Percentiles rank a stretch among this genome's conserved stretches.
phyloP scores from a whole-genome alignment of 371 early-diverging fungal genomes.

The Mortierella sp. region DNA sequence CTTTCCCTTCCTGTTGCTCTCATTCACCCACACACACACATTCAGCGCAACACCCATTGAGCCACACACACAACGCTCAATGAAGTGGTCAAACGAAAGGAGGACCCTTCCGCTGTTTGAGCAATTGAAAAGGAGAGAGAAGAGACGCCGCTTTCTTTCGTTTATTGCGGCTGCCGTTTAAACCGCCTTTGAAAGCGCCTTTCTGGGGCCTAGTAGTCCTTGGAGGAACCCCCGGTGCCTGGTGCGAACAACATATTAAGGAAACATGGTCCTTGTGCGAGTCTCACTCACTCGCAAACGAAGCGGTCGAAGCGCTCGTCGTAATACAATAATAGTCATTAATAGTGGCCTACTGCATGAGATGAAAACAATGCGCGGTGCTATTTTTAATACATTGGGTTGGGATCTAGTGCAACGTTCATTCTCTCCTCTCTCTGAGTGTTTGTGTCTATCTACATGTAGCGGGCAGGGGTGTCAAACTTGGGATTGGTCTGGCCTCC shows the following conservation, averaged over 20 bases:
- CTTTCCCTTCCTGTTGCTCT: neutral
- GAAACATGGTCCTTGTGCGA: neutral
- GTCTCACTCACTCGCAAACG: neutral
- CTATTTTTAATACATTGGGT: slow-evolving; percentile 3
- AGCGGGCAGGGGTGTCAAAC: slow-evolving; percentile 37
- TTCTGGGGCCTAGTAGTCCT: too few species aligned
- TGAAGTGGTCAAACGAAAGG: neutral
- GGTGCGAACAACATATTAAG: neutral
- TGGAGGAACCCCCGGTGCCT: too few species aligned
- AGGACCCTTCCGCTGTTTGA: neutral
- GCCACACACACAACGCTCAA: too few species aligned
- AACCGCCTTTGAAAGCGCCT: neutral
- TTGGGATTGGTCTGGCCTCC: slow-evolving; percentile 36
- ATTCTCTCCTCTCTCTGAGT: neutral
- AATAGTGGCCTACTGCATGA: neutral
- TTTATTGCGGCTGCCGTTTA: neutral
- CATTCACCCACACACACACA: neutral
- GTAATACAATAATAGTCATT: neutral
- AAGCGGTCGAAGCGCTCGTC: neutral
- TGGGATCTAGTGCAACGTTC: neutral
- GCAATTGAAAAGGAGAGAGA: neutral
- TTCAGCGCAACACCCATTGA: too few species aligned
- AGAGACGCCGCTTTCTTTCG: neutral
- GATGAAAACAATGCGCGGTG: neutral
- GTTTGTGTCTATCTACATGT: slow-evolving; percentile 7